Conservation (phyloP, 2,329 filamentous ascomycete genomes). For the Zelopaecilomyces penicillatus region DNA sequence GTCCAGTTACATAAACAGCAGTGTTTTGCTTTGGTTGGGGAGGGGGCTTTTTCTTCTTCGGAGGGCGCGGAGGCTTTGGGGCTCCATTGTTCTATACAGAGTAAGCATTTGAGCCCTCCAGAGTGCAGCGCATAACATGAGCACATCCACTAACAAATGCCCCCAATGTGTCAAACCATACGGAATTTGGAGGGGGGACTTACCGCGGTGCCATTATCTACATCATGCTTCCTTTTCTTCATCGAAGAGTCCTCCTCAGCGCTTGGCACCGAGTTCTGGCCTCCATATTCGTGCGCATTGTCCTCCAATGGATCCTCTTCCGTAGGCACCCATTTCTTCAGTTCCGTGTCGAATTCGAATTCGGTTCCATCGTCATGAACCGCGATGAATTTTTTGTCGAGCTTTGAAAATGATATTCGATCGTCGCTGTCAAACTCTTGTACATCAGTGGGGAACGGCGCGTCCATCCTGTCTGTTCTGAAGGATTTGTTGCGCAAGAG, state of each 20-base stretch:
- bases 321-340: conserved; percentile 67
- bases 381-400: conserved; percentile 73
- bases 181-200: conserved; percentile 14
- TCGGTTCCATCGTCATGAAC: conserved; percentile 79
- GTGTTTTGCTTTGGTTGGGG: conserved; percentile 62
- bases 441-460: conserved; percentile 48
- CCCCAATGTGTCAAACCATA: no score
- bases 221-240: conserved; percentile 37
- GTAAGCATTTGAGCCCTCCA: background rate
- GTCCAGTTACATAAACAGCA: conserved; percentile 82
- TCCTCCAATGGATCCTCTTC: conserved; percentile 31
- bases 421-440: conserved; percentile 68
- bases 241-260: conserved; percentile 17
- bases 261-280: conserved; percentile 15
- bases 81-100: conserved; percentile 14
- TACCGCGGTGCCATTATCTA: conserved; percentile 33
- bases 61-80: conserved; percentile 31
- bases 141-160: background rate
- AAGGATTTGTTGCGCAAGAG: background rate
- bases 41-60: conserved; percentile 40
- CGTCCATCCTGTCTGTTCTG: conserved; percentile 19
- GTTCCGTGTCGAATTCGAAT: conserved; percentile 67
- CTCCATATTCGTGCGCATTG: conserved; percentile 30
- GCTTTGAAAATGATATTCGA: conserved; percentile 78
- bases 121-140: background rate